phyloP scores from a whole-genome alignment of 345 rosid species.

The Atalantia buxifolia region DNA sequence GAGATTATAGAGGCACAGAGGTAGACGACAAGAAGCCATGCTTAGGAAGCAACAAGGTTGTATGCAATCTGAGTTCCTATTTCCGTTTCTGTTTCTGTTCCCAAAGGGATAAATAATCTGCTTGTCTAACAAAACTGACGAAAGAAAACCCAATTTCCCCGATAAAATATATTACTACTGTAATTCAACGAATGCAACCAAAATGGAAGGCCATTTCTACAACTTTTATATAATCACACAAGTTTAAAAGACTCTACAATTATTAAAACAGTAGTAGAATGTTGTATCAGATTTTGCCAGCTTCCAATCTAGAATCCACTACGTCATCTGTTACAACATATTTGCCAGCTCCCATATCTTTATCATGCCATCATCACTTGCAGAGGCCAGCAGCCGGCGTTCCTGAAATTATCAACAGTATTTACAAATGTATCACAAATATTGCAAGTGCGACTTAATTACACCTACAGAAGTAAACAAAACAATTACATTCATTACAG shows the following conservation, averaged over 20 bases:
- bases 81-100: background rate
- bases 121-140: background rate
- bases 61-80: background rate
- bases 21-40: background rate
- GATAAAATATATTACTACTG: background rate
- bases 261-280: background rate
- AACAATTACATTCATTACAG: background rate
- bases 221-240: slow-evolving; percentile 4
- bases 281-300: slow-evolving; percentile 35
- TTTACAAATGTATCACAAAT: background rate
- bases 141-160: background rate
- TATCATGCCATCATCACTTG: slow-evolving; percentile 76
- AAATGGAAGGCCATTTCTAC: background rate
- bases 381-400: slow-evolving; percentile 65
- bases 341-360: slow-evolving; percentile 67
- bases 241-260: background rate
- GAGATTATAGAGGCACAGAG: no score
- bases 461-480: background rate
- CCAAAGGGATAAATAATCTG: background rate
- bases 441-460: background rate
- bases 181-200: background rate
- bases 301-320: slow-evolving; percentile 43
- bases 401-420: slow-evolving; percentile 35
- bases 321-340: slow-evolving; percentile 45
- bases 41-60: background rate